Percentiles rank a stretch among this genome's conserved stretches.
Evolutionary conservation across 345 rosid species (phyloP).

Genomic region (Melastoma malabathricum): DNA sequence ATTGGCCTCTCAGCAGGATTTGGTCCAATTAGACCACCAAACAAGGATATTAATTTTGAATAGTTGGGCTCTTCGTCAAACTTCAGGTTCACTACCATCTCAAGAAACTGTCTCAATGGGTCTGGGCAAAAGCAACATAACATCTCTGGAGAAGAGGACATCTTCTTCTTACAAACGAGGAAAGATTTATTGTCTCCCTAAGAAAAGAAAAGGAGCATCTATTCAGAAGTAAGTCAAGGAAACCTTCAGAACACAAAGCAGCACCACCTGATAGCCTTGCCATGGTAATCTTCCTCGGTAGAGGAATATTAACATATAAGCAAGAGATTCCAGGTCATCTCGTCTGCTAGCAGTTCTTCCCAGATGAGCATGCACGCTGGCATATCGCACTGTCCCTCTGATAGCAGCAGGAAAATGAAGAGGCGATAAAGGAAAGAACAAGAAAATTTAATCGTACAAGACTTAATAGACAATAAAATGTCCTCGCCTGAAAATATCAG

Average conservation of each 20-base stretch:
- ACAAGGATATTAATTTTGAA: conserved; percentile 73
- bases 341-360: conserved; percentile 98
- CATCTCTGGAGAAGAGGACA: conserved; percentile 78
- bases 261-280: conserved; percentile 92
- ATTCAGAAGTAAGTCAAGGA: background rate
- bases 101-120: conserved; percentile 74
- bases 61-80: conserved; percentile 95
- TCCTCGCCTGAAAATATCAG: conserved; percentile 87
- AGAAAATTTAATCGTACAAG: too few relatives aligned
- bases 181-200: conserved; percentile 97
- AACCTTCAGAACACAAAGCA: conserved; percentile 2
- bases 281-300: conserved; percentile 95
- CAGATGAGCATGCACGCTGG: conserved; percentile 93
- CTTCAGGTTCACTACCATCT: conserved; percentile 86
- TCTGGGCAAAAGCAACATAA: conserved; percentile 91
- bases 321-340: conserved; percentile 97
- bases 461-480: conserved; percentile 5
- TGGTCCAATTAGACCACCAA: conserved; percentile 60
- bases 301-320: conserved; percentile 84
- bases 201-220: background rate
- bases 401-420: conserved; percentile 4
- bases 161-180: conserved; percentile 95
- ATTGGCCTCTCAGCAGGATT: conserved; percentile 77
- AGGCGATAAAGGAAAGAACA: background rate
- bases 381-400: conserved; percentile 98